Base-by-base conservation (phyloP, 2,329 filamentous ascomycete species). In the Fusarium phyllophilum region DNA sequence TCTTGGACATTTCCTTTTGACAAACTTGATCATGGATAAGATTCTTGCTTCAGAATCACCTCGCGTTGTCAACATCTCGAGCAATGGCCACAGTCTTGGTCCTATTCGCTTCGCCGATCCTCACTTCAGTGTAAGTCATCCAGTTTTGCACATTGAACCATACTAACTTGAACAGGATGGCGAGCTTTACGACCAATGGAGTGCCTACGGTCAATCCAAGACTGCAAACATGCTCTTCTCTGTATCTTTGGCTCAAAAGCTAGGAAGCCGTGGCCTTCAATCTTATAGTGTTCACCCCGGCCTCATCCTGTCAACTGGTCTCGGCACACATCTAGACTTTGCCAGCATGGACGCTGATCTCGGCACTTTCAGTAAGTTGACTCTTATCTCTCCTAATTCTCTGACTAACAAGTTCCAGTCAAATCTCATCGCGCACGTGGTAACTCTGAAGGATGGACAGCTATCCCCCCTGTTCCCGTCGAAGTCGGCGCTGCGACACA, bases 1-100 rank as follows among this genome's bases (percentile, higher is more conserved):
- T 58, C 57, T 88, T 11, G 83, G 82, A 0, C 86, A 86, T 73
- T 88, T 84, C 55, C 79, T 87, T 5, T 79, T 88, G 41, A 83
- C 84, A 20, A 85, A 85, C 69, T 76, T 85, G 26, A 76, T 87
- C 51, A 83, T 86, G 79, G 78, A 78, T 1, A 85, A 85, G 73
- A 67, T 87, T 8, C 75, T 85, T 24, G 79, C 78, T 8, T 77
- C 82, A 39, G 66, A 54, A 61, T 77, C 70, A 39, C 81, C 70
- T 14, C 78, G 86, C 0, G 76, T 87, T 14, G 79, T 87, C 41
- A 86, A 82, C 63, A 79, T 87, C 12, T 81, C 79, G n/a, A 79
- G 79, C 63, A 69, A 80, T 48, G 76, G 80, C 36, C 79, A 83
- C 68, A 66, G 75, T 61, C 26, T 78, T 41, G 58, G 77, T 7